Percentiles rank a stretch among this genome's conserved stretches.
These are phyloP conservation scores for Microsporum ferrugineum DNA, from an alignment of 2,329 filamentous ascomycete genomes.

Conservation along the genomic window DNA sequence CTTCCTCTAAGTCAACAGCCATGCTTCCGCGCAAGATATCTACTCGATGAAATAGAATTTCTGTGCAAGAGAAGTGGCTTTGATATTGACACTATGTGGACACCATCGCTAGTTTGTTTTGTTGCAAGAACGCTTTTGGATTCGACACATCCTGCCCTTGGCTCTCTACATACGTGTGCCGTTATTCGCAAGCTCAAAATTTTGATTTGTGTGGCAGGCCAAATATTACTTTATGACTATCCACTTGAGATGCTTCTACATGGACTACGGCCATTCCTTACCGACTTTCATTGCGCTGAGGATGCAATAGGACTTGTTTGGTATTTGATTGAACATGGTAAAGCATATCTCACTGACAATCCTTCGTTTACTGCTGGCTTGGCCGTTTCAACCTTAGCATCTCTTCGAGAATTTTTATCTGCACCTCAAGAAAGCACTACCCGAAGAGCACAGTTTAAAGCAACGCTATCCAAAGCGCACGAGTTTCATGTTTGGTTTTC, in stretches of 20 bases:
- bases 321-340: slow-evolving; percentile 65
- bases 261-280: slow-evolving; percentile 64
- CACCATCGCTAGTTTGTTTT: slow-evolving; percentile 59
- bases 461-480: slow-evolving; percentile 63
- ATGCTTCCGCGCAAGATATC: slow-evolving; percentile 65
- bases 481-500: slow-evolving; percentile 70
- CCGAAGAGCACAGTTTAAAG: slow-evolving; percentile 69
- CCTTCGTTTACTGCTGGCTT: slow-evolving; percentile 74
- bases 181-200: slow-evolving; percentile 77
- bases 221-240: slow-evolving; percentile 63
- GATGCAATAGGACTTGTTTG: slow-evolving; percentile 78
- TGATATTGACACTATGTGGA: slow-evolving; percentile 59
- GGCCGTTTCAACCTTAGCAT: slow-evolving; percentile 65
- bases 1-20: slow-evolving; percentile 77
- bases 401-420: slow-evolving; percentile 62
- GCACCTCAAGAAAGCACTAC: slow-evolving; percentile 68
- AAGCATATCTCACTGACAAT: slow-evolving; percentile 49
- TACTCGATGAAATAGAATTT: slow-evolving; percentile 63
- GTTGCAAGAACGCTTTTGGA: slow-evolving; percentile 68
- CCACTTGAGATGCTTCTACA: slow-evolving; percentile 83
- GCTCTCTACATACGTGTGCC: slow-evolving; percentile 74
- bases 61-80: slow-evolving; percentile 63
- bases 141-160: slow-evolving; percentile 69
- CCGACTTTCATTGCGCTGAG: slow-evolving; percentile 76
- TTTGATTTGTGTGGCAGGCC: slow-evolving; percentile 64